Percentiles rank a stretch among this genome's conserved stretches.
Conservation (phyloP, 176 grass and related monocot genomes). For the Bolboschoenus planiculmis region DNA sequence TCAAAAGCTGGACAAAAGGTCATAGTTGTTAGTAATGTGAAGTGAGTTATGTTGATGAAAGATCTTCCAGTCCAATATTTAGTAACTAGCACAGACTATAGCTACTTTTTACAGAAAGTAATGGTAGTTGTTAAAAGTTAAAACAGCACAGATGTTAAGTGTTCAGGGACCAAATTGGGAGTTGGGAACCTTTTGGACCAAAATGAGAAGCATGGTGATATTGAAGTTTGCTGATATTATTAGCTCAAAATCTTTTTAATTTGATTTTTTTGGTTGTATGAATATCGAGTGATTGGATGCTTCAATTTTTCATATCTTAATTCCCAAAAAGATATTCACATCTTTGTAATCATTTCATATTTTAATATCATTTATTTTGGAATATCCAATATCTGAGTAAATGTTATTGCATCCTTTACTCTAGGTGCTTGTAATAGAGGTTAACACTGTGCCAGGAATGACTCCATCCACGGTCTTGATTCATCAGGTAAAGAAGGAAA, state of each 20-base stretch:
- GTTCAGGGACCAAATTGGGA: neutral
- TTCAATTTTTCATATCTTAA: neutral
- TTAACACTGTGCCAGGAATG: slow-evolving; percentile 89
- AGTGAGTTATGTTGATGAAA: neutral
- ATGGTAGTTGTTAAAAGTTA: neutral
- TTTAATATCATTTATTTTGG: neutral
- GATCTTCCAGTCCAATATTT: neutral
- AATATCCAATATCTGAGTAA: neutral
- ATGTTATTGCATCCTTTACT: neutral
- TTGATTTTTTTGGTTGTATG: neutral
- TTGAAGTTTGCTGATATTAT: neutral
- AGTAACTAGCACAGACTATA: neutral
- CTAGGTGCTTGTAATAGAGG: slow-evolving; percentile 83
- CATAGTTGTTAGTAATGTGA: neutral
- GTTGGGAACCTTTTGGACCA: neutral
- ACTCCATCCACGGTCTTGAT: slow-evolving; percentile 87
- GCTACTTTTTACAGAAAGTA: neutral
- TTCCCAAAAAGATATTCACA: neutral
- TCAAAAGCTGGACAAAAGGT: neutral
- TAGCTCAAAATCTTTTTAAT: neutral
- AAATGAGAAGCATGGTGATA: neutral
- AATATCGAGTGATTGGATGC: neutral
- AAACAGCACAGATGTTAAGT: neutral
- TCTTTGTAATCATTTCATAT: neutral
- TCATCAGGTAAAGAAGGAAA: slow-evolving; percentile 53